These are phyloP conservation scores for Paratinospora sagittata DNA, from an alignment of 164 flowering plant species.

Conservation along the genomic window DNA sequence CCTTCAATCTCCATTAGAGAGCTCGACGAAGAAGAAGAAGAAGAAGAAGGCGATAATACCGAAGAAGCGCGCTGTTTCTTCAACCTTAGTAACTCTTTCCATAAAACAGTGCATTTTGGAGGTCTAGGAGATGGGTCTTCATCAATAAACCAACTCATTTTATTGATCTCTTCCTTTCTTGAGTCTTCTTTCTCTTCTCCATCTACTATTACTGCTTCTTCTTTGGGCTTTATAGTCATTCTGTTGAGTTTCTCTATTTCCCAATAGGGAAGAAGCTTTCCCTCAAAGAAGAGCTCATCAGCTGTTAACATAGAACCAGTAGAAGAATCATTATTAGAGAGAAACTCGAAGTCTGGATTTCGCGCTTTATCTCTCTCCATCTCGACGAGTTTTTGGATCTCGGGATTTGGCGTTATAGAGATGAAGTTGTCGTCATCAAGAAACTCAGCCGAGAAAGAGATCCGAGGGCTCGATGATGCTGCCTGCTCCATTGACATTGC, in stretches of 20 bases:
- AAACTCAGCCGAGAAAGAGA: conserved; percentile 72
- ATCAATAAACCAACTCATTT: conserved; percentile 63
- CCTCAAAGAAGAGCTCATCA: conserved; percentile 80
- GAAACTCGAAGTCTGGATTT: conserved; percentile 68
- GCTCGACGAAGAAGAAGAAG: conserved; percentile 33
- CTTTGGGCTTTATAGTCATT: conserved; percentile 33
- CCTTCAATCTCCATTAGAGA: conserved; percentile 27
- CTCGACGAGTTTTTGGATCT: conserved; percentile 9
- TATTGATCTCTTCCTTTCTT: conserved; percentile 24
- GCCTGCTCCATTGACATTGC: conserved; percentile 23
- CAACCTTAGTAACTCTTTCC: conserved; percentile 81
- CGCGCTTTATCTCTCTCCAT: conserved; percentile 20
- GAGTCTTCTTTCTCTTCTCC: conserved; percentile 7
- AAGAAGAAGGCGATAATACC: conserved; percentile 48
- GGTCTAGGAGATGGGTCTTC: conserved; percentile 96
- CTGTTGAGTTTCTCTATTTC: conserved; percentile 48
- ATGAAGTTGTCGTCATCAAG: conserved; percentile 55
- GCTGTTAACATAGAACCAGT: conserved; percentile 51
- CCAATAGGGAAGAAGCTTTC: conserved; percentile 80
- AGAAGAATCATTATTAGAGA: conserved; percentile 31
- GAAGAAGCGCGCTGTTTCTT: conserved; percentile 51
- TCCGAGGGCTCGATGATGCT: conserved; percentile 47
- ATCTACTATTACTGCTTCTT: background rate
- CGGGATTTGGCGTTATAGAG: conserved; percentile 36
- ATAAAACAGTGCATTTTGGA: conserved; percentile 88